Evolutionary conservation across 2,329 filamentous ascomycete species (phyloP).

Genomic region (Aureobasidium leucospermi): DNA sequence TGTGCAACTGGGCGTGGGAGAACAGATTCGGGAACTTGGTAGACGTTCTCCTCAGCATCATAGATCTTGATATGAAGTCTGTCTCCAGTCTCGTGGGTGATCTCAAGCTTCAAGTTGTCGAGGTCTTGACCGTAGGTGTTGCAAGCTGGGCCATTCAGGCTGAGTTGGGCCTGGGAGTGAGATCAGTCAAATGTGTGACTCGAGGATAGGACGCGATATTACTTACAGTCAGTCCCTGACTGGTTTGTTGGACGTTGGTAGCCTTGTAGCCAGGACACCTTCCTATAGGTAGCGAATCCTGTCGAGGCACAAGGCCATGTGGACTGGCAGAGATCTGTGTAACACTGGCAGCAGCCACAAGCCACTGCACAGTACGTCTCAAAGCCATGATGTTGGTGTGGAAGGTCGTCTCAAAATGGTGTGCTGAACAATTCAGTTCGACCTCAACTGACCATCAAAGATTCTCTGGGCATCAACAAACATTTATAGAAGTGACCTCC

Average conservation of each 20-base stretch:
- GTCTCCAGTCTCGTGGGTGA: constrained; percentile 53
- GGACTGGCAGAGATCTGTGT: constrained; percentile 2
- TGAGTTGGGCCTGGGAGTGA: constrained; percentile 45
- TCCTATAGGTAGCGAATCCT: constrained; percentile 13
- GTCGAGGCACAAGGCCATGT: constrained; percentile 10
- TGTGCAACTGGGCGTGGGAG: constrained; percentile 51
- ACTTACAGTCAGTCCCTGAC: constrained; percentile 50
- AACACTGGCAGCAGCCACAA: constrained; percentile 1
- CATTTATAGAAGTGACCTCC: neutral
- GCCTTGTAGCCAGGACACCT: constrained; percentile 62
- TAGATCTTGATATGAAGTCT: constrained; percentile 71
- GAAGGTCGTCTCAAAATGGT: neutral
- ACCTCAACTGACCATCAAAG: neutral
- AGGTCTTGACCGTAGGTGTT: constrained; percentile 55
- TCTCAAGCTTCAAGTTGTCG: constrained; percentile 47
- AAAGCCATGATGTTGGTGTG: neutral
- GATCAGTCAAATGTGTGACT: neutral
- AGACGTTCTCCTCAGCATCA: constrained; percentile 61
- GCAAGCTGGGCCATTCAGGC: constrained; percentile 59
- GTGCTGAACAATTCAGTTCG: neutral
- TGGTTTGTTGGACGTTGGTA: constrained; percentile 45
- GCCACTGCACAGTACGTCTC: neutral
- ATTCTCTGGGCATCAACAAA: neutral
- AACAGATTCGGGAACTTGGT: constrained; percentile 65
- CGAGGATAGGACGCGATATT: no score